Conservation (phyloP, 495 filamentous ascomycete species). For the Lasiosphaeria ovina region DNA sequence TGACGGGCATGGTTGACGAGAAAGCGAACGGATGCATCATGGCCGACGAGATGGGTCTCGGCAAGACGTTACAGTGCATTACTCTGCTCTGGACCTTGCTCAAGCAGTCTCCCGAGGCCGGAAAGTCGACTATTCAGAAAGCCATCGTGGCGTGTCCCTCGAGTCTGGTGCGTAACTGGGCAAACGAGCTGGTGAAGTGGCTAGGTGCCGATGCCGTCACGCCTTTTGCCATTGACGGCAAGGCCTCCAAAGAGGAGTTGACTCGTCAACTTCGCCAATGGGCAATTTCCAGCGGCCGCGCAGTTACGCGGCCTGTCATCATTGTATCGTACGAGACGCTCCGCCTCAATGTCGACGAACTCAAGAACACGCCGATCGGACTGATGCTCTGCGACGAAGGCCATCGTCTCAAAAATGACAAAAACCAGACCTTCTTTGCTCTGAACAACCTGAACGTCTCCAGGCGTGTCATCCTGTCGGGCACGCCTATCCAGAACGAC, state of each 20-base stretch:
- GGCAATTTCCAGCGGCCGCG: slow-evolving; percentile 83
- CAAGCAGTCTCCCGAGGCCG: slow-evolving; percentile 92
- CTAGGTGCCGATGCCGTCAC: slow-evolving; percentile 86
- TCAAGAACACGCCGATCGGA: slow-evolving; percentile 83
- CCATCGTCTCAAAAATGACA: slow-evolving; percentile 97
- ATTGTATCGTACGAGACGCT: slow-evolving; percentile 99
- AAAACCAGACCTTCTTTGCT: slow-evolving; percentile 89
- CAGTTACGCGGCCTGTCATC: slow-evolving; percentile 94
- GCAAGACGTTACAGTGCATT: slow-evolving; percentile 78
- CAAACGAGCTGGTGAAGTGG: slow-evolving; percentile 94
- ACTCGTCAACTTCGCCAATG: slow-evolving; percentile 89
- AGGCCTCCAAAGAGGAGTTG: slow-evolving; percentile 91
- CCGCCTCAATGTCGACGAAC: slow-evolving; percentile 82
- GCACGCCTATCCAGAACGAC: slow-evolving; percentile 97
- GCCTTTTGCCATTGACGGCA: slow-evolving; percentile 96
- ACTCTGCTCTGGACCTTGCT: slow-evolving; percentile 90
- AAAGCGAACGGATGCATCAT: slow-evolving; percentile 98
- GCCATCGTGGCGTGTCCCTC: slow-evolving; percentile 98
- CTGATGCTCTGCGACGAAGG: slow-evolving; percentile 97
- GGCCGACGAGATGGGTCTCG: slow-evolving; percentile 98
- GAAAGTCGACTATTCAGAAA: slow-evolving; percentile 91
- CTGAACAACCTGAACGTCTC: slow-evolving; percentile 88
- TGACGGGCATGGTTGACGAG: slow-evolving; percentile 88
- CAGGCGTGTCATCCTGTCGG: slow-evolving; percentile 89
- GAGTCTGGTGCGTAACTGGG: slow-evolving; percentile 96